Evolutionary conservation across 2,329 filamentous ascomycete species (phyloP).

Genomic region (Erysiphe neolycopersici): DNA sequence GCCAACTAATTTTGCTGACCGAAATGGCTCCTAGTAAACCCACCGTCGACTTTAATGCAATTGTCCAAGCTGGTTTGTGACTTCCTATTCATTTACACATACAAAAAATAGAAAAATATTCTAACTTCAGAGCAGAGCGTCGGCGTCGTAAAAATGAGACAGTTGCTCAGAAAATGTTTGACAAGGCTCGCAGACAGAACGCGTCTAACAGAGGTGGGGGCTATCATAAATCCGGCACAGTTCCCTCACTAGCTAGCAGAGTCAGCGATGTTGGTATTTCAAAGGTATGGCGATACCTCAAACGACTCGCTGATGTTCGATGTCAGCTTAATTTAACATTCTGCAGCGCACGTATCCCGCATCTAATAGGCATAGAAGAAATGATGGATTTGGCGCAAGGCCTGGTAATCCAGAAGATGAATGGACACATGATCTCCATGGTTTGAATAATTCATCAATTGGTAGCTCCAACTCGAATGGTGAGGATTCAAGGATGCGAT

Average conservation of each 20-base stretch:
- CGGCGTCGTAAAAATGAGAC: conserved; percentile 44
- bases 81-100: not conserved
- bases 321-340: conserved; percentile 2
- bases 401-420: conserved; percentile 34
- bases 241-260: conserved; percentile 38
- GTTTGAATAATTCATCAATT: conserved; percentile 17
- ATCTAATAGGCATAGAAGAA: conserved; percentile 2
- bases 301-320: not conserved
- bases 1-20: conserved; percentile 1
- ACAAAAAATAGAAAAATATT: not conserved
- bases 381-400: conserved; percentile 9
- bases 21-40: conserved; percentile 11
- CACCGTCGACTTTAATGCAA: conserved; percentile 12
- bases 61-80: conserved; percentile 11
- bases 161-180: conserved; percentile 48
- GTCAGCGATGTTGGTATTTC: conserved; percentile 29
- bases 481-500: conserved; percentile 8
- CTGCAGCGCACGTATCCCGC: conserved; percentile 5
- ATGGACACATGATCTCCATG: conserved; percentile 47
- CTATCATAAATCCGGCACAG: conserved; percentile 18
- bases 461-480: conserved; percentile 16
- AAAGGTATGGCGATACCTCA: conserved; percentile 24
- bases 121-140: conserved; percentile 17
- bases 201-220: conserved; percentile 21
- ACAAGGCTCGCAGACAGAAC: conserved; percentile 29